These are phyloP conservation scores for Pythium pyrilobum DNA, from an alignment of 352 stramenopile genomes.

Conservation along the genomic window DNA sequence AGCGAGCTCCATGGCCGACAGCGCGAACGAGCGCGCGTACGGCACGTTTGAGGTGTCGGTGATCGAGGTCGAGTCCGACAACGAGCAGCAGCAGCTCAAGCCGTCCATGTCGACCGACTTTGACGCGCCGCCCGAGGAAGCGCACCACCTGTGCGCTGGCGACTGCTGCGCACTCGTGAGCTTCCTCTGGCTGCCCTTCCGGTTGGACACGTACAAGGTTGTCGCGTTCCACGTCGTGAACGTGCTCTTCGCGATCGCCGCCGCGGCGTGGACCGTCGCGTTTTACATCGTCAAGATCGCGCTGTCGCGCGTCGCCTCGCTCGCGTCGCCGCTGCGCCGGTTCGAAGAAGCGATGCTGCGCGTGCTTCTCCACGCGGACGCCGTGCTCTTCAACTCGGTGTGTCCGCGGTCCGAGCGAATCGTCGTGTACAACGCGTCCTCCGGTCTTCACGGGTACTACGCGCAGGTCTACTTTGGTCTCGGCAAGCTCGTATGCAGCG, in stretches of 20 bases:
- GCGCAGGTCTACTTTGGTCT: conserved; percentile 54
- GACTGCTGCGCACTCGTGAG: conserved; percentile 51
- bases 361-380: conserved; percentile 34
- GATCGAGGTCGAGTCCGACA: conserved; percentile 51
- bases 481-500: conserved; percentile 48
- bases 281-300: conserved; percentile 25
- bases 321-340: conserved; percentile 11
- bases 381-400: conserved; percentile 60
- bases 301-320: neutral
- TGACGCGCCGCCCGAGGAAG: neutral
- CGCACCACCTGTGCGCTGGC: conserved; percentile 16
- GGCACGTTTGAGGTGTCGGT: conserved; percentile 68
- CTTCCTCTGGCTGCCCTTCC: conserved; percentile 45
- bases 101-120: conserved; percentile 10
- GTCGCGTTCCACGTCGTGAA: conserved; percentile 52
- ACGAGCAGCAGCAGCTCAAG: conserved; percentile 10
- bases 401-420: conserved; percentile 35
- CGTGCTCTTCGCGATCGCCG: conserved; percentile 34
- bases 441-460: conserved; percentile 31
- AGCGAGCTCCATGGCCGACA: conserved; percentile 15
- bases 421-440: conserved; percentile 38
- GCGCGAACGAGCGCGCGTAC: conserved; percentile 42
- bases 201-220: conserved; percentile 50
- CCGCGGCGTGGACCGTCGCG: conserved; percentile 22
- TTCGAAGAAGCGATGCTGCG: conserved; percentile 30